Conservation (phyloP, 176 grass and related monocot genomes). For the Rhynchospora pubera region DNA sequence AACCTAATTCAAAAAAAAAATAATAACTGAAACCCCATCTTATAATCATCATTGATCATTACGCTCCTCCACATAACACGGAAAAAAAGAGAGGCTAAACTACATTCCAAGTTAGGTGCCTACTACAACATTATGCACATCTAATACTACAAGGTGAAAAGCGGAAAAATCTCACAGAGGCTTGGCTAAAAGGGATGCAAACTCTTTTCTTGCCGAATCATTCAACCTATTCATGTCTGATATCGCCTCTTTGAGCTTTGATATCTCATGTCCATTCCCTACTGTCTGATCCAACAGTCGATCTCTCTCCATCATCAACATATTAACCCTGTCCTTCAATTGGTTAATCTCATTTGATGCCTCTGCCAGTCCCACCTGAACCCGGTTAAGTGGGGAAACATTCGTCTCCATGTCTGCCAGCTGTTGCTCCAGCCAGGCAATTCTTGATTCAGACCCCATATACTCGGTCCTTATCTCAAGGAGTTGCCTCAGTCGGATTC, state of each 20-base stretch:
- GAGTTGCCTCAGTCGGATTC: slow-evolving; percentile 24
- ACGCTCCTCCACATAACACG: not conserved
- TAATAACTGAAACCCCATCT: not conserved
- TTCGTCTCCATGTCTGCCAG: not conserved
- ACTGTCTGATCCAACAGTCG: not conserved
- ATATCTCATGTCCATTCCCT: not conserved
- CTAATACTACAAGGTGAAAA: not conserved
- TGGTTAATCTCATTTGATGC: not conserved
- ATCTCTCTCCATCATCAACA: not conserved
- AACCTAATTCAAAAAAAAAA: too few species aligned
- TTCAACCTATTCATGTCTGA: not conserved
- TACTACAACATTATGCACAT: too few species aligned
- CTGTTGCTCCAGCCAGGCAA: not conserved
- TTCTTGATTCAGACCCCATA: not conserved
- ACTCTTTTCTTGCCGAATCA: not conserved
- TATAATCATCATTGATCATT: not conserved
- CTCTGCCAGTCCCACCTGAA: not conserved
- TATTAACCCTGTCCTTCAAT: not conserved
- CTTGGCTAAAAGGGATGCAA: not conserved
- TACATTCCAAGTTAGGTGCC: too few species aligned
- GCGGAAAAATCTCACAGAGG: not conserved
- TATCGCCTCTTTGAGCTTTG: not conserved
- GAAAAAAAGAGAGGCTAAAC: not conserved
- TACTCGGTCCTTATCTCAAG: slow-evolving; percentile 18
- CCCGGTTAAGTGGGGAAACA: not conserved